These are phyloP conservation scores for Leishmania mexicana DNA, from an alignment of 208 protist genomes.

Conservation along the genomic window DNA sequence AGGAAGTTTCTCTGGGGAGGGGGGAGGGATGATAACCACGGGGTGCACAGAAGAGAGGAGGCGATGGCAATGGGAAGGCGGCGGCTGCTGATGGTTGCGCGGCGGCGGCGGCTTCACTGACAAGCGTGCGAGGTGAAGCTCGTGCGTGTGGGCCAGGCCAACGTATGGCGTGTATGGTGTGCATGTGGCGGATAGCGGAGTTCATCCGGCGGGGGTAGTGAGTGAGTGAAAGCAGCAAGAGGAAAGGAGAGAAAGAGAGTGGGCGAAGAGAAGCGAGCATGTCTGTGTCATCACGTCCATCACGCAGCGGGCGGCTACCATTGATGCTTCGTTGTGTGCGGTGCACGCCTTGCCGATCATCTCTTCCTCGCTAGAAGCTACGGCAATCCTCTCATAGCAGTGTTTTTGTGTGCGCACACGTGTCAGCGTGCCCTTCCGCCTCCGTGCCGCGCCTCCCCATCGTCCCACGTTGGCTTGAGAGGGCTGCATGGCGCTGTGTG, in stretches of 20 bases:
- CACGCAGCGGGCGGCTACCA: background rate
- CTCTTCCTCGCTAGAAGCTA: background rate
- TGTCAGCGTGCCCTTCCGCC: background rate
- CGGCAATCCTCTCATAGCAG: background rate
- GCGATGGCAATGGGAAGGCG: background rate
- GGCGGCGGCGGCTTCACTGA: background rate
- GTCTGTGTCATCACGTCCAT: background rate
- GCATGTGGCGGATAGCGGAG: background rate
- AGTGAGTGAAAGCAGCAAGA: background rate
- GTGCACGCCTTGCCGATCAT: background rate
- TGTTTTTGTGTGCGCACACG: background rate
- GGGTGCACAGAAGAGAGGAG: background rate
- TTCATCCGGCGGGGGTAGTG: background rate
- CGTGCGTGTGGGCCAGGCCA: background rate
- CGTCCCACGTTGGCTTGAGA: background rate
- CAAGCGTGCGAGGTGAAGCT: background rate
- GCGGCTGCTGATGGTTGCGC: background rate
- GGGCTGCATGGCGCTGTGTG: background rate
- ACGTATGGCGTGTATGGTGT: slow-evolving; percentile 3
- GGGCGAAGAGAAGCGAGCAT: background rate
- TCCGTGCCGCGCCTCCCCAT: background rate
- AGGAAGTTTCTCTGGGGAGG: background rate
- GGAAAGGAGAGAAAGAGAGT: background rate
- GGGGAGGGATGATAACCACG: background rate
- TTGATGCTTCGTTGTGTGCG: background rate